phyloP scores from a whole-genome alignment of 2,329 filamentous ascomycete species.

The Epichloe glyceriae region DNA sequence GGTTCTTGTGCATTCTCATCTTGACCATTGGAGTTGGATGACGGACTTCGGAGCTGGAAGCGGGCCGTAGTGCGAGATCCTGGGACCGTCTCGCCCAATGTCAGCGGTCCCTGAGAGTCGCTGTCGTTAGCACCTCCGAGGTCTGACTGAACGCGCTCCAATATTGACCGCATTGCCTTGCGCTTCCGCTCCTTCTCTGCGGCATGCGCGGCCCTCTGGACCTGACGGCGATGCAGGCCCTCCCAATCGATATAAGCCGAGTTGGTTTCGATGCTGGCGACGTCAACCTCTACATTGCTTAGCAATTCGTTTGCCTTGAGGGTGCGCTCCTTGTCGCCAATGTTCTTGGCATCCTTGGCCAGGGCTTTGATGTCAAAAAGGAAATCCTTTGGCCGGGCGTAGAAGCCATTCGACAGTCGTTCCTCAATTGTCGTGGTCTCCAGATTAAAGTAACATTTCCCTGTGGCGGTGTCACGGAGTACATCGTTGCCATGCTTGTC shows the following conservation, averaged over 20 bases:
- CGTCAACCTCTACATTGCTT: conserved; percentile 88
- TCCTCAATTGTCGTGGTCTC: conserved; percentile 90
- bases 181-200: conserved; percentile 52
- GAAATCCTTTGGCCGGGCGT: conserved; percentile 83
- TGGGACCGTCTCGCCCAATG: conserved; percentile 52
- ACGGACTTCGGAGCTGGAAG: conserved; percentile 42
- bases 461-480: conserved; percentile 58
- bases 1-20: conserved; percentile 17
- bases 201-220: conserved; percentile 47
- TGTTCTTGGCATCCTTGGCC: conserved; percentile 69
- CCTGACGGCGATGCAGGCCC: conserved; percentile 60
- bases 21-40: conserved; percentile 52
- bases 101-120: conserved; percentile 42
- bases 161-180: conserved; percentile 43
- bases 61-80: conserved; percentile 36
- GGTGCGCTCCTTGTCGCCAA: conserved; percentile 70
- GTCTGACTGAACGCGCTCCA: conserved; percentile 38
- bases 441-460: conserved; percentile 89
- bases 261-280: conserved; percentile 60
- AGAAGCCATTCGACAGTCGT: conserved; percentile 92
- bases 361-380: conserved; percentile 74
- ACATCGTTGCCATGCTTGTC: conserved; percentile 71
- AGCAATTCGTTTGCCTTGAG: conserved; percentile 85
- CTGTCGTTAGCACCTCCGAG: conserved; percentile 36
- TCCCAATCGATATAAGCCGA: conserved; percentile 66